A percentile compares a stretch with the other conserved stretches of the same genome.
These are phyloP conservation scores for Atkinsonella texensis DNA, from an alignment of 2,329 filamentous ascomycete species.

Conservation along the genomic window DNA sequence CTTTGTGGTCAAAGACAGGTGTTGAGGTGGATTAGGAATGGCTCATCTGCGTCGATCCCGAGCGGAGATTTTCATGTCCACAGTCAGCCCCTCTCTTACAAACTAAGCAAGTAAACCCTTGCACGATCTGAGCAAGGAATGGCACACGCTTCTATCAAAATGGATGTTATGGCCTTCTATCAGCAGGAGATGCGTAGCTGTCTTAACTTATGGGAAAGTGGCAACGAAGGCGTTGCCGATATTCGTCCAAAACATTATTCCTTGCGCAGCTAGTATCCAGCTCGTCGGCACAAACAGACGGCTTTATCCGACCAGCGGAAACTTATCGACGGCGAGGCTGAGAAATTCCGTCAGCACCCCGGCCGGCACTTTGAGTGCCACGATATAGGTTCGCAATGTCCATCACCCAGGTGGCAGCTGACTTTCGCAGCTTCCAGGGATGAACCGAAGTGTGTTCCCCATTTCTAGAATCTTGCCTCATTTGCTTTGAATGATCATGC, in stretches of 20 bases:
- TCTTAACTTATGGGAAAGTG: not conserved
- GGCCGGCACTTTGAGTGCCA: not conserved
- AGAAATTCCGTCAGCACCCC: not conserved
- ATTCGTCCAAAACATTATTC: not conserved
- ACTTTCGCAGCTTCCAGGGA: not conserved
- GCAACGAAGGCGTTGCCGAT: not conserved
- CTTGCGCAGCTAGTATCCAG: not conserved
- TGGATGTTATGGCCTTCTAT: not conserved
- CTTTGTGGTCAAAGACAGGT: not conserved
- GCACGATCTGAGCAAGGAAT: not conserved
- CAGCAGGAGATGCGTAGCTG: not conserved
- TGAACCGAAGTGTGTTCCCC: not conserved
- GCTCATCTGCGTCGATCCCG: not conserved
- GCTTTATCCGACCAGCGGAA: not conserved
- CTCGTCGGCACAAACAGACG: not conserved
- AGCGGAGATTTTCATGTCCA: not conserved
- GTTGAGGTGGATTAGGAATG: not conserved
- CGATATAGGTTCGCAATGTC: not conserved
- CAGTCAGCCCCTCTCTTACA: not conserved
- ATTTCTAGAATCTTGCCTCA: conserved; percentile 1
- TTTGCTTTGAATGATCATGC: not conserved
- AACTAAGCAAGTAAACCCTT: not conserved
- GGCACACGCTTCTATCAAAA: not conserved
- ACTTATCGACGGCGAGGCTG: not conserved
- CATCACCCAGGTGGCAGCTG: not conserved